These are phyloP conservation scores for Botrytis aclada DNA, from an alignment of 2,329 filamentous ascomycete species.

Conservation along the genomic window DNA sequence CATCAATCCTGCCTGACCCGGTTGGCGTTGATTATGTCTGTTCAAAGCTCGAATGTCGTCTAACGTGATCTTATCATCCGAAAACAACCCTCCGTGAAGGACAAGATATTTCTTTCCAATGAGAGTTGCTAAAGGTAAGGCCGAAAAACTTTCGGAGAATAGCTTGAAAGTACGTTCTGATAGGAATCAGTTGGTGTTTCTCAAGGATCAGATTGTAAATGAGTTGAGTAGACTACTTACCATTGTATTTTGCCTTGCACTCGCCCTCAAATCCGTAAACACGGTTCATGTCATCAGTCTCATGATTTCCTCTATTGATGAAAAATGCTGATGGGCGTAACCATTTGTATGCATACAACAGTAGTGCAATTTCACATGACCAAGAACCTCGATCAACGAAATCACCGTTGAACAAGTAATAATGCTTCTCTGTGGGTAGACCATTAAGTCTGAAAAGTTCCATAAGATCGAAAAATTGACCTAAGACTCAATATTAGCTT, in stretches of 20 bases:
- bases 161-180: conserved; percentile 76
- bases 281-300: conserved; percentile 99
- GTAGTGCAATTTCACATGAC: conserved; percentile 93
- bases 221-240: conserved; percentile 49
- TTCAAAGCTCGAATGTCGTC: conserved; percentile 94
- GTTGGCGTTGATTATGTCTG: conserved; percentile 85
- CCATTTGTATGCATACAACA: conserved; percentile 97
- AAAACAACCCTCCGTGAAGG: conserved; percentile 93
- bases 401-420: conserved; percentile 97
- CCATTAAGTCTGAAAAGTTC: conserved; percentile 94
- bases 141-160: conserved; percentile 97
- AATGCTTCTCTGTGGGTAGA: conserved; percentile 77
- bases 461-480: conserved; percentile 96
- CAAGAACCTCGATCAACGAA: conserved; percentile 97
- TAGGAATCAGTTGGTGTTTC: background rate
- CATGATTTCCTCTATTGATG: conserved; percentile 96
- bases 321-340: conserved; percentile 83
- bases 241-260: conserved; percentile 97
- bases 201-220: background rate
- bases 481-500: conserved; percentile 43
- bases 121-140: conserved; percentile 84
- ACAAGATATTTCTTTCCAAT: conserved; percentile 89
- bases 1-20: conserved; percentile 92
- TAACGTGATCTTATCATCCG: conserved; percentile 85
- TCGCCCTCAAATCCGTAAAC: conserved; percentile 98